Evolutionary conservation across 345 rosid genomes (phyloP).

Genomic region (Camelina neglecta): DNA sequence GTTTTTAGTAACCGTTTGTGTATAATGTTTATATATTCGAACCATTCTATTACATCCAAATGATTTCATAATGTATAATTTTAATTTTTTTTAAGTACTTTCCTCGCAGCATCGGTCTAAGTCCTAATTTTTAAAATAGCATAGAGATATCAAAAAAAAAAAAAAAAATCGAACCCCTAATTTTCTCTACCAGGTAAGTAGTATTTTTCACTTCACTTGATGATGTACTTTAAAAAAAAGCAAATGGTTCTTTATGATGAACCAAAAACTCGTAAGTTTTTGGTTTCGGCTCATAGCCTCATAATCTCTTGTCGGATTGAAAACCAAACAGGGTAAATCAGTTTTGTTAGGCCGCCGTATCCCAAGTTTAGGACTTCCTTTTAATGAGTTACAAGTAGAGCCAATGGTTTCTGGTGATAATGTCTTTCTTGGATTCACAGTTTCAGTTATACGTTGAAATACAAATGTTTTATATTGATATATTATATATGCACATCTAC

Average conservation of each 20-base stretch:
- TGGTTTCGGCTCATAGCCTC: neutral
- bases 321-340: neutral
- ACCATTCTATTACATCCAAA: too few species aligned
- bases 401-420: neutral
- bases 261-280: neutral
- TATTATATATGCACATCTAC: neutral
- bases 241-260: neutral
- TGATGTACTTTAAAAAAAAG: neutral
- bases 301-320: neutral
- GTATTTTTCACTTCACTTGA: neutral
- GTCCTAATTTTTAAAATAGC: too few species aligned
- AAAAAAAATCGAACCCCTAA: too few species aligned
- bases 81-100: too few species aligned
- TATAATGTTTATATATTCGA: too few species aligned
- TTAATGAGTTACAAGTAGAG: neutral
- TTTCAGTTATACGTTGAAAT: neutral
- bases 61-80: too few species aligned
- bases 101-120: too few species aligned
- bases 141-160: neutral
- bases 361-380: neutral
- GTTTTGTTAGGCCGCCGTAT: neutral
- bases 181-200: neutral
- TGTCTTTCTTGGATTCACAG: neutral
- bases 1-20: too few species aligned
- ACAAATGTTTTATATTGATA: neutral